Evolutionary conservation across 495 filamentous ascomycete genomes (phyloP), one percentile per base, ranked within the genome.

Genomic region (Neurospora sp.): DNA sequence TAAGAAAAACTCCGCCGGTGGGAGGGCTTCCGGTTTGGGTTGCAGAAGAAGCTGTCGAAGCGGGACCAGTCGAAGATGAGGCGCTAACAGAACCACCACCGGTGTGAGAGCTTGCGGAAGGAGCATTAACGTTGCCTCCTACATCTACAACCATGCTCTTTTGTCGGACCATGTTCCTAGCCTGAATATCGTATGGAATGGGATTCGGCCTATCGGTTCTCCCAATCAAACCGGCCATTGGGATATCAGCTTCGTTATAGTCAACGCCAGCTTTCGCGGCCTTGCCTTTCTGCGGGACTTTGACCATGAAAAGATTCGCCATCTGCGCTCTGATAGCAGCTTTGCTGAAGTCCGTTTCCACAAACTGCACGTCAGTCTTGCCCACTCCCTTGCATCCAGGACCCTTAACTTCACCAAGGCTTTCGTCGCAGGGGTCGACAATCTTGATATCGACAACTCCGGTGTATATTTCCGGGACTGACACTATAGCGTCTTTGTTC

Each of bases 401-500:
- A 14, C 77, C 78, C 70, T 77, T 80, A 69, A 78, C 69, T 0
- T 69, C 73, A 16, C 76, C 53, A 74, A 83, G 70, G 83, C 81
- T 74, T 14, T 27, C 48, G 61, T 78, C 77, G 72, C 78, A 80
- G 69, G 79, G 73, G 7, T 78, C 78, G 39, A 76, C 76, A 35
- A 96, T 82, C 48, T 91, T 82, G 73, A 94, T 85, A 80, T 97
- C 94, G 76, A 93, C 88, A 76, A 94, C 95, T 9, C 90, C 90
- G 0, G 92, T 94, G 79, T 97, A 97, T 73, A 90, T 87, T 80
- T 97, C 90, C 6, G 72, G 72, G 0, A 1, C 72, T 85, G 37
- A 80, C 53, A 61, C 83, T 73, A 87, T 89, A 27, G 87, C 86
- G 1, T 86, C 77, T 42, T 78, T 66, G 82, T 85, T 76, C 12